Conservation (phyloP, 106 monocot species). For the Iris macrosiphon region DNA sequence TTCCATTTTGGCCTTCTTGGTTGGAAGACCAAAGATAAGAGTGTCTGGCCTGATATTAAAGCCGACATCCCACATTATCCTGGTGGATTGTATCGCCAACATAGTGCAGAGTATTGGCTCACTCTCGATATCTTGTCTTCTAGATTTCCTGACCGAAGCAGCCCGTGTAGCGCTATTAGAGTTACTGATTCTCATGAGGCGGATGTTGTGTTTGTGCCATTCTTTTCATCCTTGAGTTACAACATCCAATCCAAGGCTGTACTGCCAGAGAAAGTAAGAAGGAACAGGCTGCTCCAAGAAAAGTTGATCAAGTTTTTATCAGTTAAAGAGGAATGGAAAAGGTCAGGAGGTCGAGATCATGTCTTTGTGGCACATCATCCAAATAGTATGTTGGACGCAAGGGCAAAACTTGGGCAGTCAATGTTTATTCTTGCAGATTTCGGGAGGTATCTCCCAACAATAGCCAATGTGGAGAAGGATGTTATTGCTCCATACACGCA, state of each 20-base stretch:
- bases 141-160: slow-evolving; percentile 8
- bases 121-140: slow-evolving; percentile 69
- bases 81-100: slow-evolving; percentile 76
- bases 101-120: slow-evolving; percentile 84
- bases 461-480: slow-evolving; percentile 83
- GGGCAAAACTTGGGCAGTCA: slow-evolving; percentile 46
- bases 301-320: slow-evolving; percentile 41
- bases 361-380: slow-evolving; percentile 78
- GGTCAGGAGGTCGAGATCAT: slow-evolving; percentile 59
- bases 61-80: slow-evolving; percentile 42
- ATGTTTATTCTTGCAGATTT: slow-evolving; percentile 80
- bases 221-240: slow-evolving; percentile 80
- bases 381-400: slow-evolving; percentile 70
- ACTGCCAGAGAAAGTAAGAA: slow-evolving; percentile 29
- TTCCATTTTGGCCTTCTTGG: slow-evolving; percentile 70
- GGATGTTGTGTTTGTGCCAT: slow-evolving; percentile 71
- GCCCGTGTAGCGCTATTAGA: slow-evolving; percentile 43
- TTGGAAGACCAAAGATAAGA: slow-evolving; percentile 29
- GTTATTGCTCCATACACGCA: slow-evolving; percentile 83
- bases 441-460: slow-evolving; percentile 54
- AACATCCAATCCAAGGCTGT: slow-evolving; percentile 49
- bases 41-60: slow-evolving; percentile 53
- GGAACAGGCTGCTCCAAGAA: slow-evolving; percentile 47
- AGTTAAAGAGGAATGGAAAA: slow-evolving; percentile 56
- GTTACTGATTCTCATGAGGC: slow-evolving; percentile 50